Conservation (phyloP, 2,329 filamentous ascomycete species). For the Phialophora expanda region DNA sequence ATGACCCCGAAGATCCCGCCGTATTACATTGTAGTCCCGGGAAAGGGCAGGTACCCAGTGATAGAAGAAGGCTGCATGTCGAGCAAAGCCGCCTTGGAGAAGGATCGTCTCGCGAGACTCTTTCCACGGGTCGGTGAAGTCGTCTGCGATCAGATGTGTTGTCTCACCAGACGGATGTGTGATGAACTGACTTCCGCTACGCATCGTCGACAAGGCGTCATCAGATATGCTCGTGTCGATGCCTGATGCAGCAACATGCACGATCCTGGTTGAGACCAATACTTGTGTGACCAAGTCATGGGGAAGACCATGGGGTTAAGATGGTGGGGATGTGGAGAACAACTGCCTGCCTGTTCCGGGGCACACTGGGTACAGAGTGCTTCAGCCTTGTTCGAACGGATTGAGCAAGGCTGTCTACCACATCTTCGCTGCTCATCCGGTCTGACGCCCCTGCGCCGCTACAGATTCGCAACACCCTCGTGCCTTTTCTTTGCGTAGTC, state of each 20-base stretch:
- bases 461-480: background rate
- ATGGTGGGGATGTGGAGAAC: slow-evolving; percentile 3
- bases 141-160: slow-evolving; percentile 23
- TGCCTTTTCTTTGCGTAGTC: background rate
- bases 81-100: slow-evolving; percentile 27
- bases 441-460: background rate
- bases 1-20: slow-evolving; percentile 27
- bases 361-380: background rate
- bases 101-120: slow-evolving; percentile 20
- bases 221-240: too few species aligned
- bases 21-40: slow-evolving; percentile 25
- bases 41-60: slow-evolving; percentile 26
- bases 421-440: background rate
- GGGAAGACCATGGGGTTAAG: background rate
- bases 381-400: background rate
- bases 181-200: slow-evolving; percentile 19
- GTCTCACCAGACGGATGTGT: slow-evolving; percentile 22
- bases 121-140: slow-evolving; percentile 26
- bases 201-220: slow-evolving; percentile 1
- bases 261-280: background rate
- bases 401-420: background rate
- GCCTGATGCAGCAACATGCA: background rate
- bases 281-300: background rate
- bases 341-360: background rate
- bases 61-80: slow-evolving; percentile 28